phyloP scores from a whole-genome alignment of 2,329 filamentous ascomycete genomes.

The Phyllosticta citriasiana region DNA sequence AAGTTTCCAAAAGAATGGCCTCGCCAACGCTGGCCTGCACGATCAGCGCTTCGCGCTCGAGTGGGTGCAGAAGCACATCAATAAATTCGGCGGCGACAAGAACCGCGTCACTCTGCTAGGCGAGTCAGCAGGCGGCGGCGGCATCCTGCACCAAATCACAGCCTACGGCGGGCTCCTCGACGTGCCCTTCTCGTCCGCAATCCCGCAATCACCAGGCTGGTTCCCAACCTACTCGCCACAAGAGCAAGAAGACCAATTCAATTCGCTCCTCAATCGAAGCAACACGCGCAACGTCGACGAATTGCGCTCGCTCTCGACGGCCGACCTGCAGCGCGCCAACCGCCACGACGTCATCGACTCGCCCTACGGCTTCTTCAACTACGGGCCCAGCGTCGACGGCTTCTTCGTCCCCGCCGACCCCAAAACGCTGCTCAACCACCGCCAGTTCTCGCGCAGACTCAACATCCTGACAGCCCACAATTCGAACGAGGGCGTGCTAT shows the following conservation, averaged over 20 bases:
- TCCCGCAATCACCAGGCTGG: slow-evolving; percentile 34
- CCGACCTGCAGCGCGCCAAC: slow-evolving; percentile 26
- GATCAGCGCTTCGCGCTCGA: slow-evolving; percentile 31
- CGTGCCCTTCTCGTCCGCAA: slow-evolving; percentile 28
- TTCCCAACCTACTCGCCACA: slow-evolving; percentile 18
- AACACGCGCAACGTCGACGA: slow-evolving; percentile 26
- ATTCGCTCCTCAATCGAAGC: slow-evolving; percentile 21
- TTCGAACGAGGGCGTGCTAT: slow-evolving; percentile 32
- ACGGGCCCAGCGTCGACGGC: slow-evolving; percentile 27
- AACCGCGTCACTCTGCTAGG: slow-evolving; percentile 29
- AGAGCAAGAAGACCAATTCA: slow-evolving; percentile 22
- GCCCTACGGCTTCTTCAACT: slow-evolving; percentile 24
- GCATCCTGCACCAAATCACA: slow-evolving; percentile 21
- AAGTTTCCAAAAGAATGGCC: slow-evolving; percentile 24
- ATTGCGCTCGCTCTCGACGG: slow-evolving; percentile 21
- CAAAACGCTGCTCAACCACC: slow-evolving; percentile 24
- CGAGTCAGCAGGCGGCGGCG: slow-evolving; percentile 29
- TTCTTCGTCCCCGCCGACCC: slow-evolving; percentile 23
- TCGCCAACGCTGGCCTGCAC: slow-evolving; percentile 25
- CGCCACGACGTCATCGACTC: slow-evolving; percentile 20
- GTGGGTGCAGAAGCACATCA: slow-evolving; percentile 31
- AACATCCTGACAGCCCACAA: slow-evolving; percentile 33
- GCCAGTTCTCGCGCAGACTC: slow-evolving; percentile 27
- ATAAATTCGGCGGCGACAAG: slow-evolving; percentile 29
- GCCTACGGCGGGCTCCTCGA: slow-evolving; percentile 28